Conservation (phyloP, 352 stramenopile genomes). For the Phytophthora kernoviae region DNA sequence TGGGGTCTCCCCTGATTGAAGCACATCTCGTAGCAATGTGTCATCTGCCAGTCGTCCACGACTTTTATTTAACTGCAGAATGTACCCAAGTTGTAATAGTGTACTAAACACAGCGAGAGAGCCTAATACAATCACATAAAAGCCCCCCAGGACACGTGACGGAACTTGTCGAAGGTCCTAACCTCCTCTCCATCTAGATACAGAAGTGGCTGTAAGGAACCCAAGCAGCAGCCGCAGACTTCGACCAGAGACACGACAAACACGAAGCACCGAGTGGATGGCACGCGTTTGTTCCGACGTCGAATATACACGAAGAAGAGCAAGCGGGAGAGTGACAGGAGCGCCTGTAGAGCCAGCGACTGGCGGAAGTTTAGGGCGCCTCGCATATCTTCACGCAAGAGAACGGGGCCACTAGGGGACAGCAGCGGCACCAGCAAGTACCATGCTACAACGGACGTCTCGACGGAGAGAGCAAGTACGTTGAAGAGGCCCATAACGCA, state of each 20-base stretch:
- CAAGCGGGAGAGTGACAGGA: conserved; percentile 56
- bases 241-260: conserved; percentile 78
- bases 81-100: conserved; percentile 73
- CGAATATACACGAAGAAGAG: conserved; percentile 75
- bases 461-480: conserved; percentile 55
- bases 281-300: conserved; percentile 67
- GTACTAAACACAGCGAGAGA: conserved; percentile 52
- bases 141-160: conserved; percentile 46
- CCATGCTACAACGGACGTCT: conserved; percentile 62
- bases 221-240: conserved; percentile 43
- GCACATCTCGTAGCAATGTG: conserved; percentile 64
- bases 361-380: conserved; percentile 58
- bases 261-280: conserved; percentile 78
- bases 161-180: conserved; percentile 53
- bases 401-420: conserved; percentile 20
- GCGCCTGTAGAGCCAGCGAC: conserved; percentile 62
- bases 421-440: conserved; percentile 55
- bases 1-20: conserved; percentile 34
- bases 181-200: conserved; percentile 54
- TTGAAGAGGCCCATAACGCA: conserved; percentile 75
- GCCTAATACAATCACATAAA: conserved; percentile 66
- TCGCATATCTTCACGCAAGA: conserved; percentile 49
- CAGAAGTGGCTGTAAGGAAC: conserved; percentile 67
- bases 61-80: conserved; percentile 79
- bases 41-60: conserved; percentile 66